phyloP scores from a whole-genome alignment of 2,329 filamentous ascomycete genomes.

The Botryotinia narcissicola region DNA sequence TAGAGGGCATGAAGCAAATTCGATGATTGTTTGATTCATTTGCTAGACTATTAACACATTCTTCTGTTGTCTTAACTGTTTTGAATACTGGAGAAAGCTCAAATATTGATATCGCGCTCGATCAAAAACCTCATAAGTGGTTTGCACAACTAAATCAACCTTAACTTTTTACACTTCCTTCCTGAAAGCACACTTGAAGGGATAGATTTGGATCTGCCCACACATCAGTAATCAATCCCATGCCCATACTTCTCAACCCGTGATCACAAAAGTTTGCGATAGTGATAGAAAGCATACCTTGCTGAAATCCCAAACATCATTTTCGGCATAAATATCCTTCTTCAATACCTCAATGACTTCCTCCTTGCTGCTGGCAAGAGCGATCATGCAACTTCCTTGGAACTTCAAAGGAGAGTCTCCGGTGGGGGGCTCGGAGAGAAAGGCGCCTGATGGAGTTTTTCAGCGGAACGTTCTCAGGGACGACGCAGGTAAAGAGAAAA shows the following conservation, averaged over 20 bases:
- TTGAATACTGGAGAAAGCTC: neutral
- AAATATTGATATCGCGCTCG: neutral
- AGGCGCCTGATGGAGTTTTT: slow-evolving; percentile 51
- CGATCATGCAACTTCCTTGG: slow-evolving; percentile 59
- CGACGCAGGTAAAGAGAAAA: neutral
- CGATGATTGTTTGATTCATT: neutral
- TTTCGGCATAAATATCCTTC: slow-evolving; percentile 68
- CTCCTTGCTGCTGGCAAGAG: slow-evolving; percentile 61
- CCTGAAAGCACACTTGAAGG: slow-evolving; percentile 47
- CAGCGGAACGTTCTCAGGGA: neutral
- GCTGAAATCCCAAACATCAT: slow-evolving; percentile 77
- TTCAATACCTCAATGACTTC: slow-evolving; percentile 65
- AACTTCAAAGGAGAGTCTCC: slow-evolving; percentile 62
- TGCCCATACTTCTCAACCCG: neutral
- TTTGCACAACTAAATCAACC: neutral
- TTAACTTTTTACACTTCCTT: slow-evolving; percentile 20
- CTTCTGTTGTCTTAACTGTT: neutral
- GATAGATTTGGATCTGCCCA: slow-evolving; percentile 48
- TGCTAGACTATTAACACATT: neutral
- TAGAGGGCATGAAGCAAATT: neutral
- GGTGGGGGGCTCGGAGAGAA: slow-evolving; percentile 63
- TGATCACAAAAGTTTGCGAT: neutral
- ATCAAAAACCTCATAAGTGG: neutral
- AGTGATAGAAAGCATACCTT: slow-evolving; percentile 47
- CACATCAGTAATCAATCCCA: slow-evolving; percentile 17